Evolutionary conservation across 768 basidiomycete genomes (phyloP).

Genomic region (Tulasnella sp.): DNA sequence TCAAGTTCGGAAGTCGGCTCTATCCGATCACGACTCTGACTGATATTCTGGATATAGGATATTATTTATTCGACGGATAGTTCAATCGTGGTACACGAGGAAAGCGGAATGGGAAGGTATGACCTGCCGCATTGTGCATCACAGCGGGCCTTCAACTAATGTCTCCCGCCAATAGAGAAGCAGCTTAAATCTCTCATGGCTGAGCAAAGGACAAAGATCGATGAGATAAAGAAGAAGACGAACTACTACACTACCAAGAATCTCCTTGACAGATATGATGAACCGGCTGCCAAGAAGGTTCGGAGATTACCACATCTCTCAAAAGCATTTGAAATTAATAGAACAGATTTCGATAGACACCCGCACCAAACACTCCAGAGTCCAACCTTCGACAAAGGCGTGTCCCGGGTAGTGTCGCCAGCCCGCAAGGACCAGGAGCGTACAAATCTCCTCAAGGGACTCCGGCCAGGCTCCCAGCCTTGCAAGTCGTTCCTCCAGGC

Average conservation of each 20-base stretch:
- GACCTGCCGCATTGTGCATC: no score
- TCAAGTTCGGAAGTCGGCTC: slow-evolving; percentile 18
- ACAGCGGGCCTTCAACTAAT: background rate
- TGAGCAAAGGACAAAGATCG: slow-evolving; percentile 73
- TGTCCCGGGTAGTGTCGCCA: background rate
- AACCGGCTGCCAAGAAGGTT: slow-evolving; percentile 29
- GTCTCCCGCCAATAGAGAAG: slow-evolving; percentile 49
- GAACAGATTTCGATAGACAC: no score
- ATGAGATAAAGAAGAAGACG: slow-evolving; percentile 95
- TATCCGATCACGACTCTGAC: background rate
- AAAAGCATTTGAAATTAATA: background rate
- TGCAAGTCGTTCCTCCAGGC: background rate
- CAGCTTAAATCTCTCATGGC: slow-evolving; percentile 61
- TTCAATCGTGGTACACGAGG: slow-evolving; percentile 72
- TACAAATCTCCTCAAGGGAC: background rate
- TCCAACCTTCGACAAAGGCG: background rate
- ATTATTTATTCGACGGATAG: slow-evolving; percentile 64
- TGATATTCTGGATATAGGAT: slow-evolving; percentile 39
- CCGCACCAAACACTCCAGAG: background rate
- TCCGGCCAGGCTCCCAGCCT: background rate
- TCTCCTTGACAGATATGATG: slow-evolving; percentile 84
- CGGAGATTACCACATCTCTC: background rate
- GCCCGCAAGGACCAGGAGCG: background rate
- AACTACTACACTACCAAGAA: slow-evolving; percentile 90
- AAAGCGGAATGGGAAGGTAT: slow-evolving; percentile 73